Conservation (phyloP, 305 asterid species). For the Solanum chacoense region DNA sequence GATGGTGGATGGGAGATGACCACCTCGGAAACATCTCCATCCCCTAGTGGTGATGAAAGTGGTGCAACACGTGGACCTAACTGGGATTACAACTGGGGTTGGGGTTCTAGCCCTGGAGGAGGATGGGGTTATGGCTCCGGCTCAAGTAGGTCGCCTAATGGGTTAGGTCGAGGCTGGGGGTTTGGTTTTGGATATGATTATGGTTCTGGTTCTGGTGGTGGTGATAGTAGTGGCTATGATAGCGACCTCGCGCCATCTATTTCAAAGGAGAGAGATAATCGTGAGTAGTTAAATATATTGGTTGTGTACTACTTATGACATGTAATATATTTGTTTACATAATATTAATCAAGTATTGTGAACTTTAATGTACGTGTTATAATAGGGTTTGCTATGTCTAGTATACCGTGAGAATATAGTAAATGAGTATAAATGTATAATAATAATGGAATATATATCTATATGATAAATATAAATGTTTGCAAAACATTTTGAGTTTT, state of each 20-base stretch:
- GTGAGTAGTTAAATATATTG: not conserved
- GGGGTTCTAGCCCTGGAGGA: constrained; percentile 27
- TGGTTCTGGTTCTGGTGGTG: not conserved
- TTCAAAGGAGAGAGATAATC: not conserved
- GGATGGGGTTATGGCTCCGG: constrained; percentile 35
- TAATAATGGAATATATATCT: not conserved
- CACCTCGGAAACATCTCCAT: not conserved
- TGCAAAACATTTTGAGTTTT: not conserved
- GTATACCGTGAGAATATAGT: not conserved
- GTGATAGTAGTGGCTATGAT: constrained; percentile 5
- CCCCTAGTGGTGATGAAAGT: constrained; percentile 5
- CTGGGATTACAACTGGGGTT: constrained; percentile 26
- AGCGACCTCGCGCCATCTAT: not conserved
- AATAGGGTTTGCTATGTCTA: not conserved
- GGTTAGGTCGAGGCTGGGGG: constrained; percentile 10
- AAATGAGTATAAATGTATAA: not conserved
- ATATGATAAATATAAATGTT: not conserved
- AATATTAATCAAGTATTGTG: not conserved
- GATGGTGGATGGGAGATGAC: not conserved
- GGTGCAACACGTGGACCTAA: constrained; percentile 24
- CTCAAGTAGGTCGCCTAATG: constrained; percentile 20
- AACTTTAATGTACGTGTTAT: not conserved
- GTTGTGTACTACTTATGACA: not conserved
- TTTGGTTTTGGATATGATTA: too few species aligned
- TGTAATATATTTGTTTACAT: not conserved